These are phyloP conservation scores for Scedosporium dehoogii DNA, from an alignment of 2,329 filamentous ascomycete genomes.

Conservation along the genomic window DNA sequence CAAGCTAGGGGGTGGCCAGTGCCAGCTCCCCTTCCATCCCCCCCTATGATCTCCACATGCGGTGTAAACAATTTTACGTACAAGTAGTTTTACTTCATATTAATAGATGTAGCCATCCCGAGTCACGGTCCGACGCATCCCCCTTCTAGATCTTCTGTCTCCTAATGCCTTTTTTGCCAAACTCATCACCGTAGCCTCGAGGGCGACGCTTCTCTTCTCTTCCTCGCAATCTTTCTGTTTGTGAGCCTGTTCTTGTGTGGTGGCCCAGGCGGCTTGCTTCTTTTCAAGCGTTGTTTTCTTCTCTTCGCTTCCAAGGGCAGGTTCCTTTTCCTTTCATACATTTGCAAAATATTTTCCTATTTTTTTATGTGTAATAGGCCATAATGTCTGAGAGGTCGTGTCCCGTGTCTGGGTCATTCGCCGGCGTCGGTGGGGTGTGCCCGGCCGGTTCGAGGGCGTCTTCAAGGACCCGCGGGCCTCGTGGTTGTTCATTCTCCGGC, in stretches of 20 bases:
- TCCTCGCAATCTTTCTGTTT: not conserved
- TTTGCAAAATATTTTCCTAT: not conserved
- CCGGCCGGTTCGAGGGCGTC: constrained; percentile 3
- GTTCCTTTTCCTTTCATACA: not conserved
- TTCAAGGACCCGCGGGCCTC: constrained; percentile 14
- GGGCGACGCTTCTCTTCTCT: constrained; percentile 2
- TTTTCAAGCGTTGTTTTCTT: not conserved
- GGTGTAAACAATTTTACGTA: not conserved
- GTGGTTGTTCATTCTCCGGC: constrained; percentile 23
- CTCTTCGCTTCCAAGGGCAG: constrained; percentile 2
- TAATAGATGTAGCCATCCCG: not conserved
- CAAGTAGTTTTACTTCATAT: not conserved
- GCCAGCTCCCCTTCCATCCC: not conserved
- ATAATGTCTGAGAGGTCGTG: constrained; percentile 22
- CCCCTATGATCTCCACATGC: not conserved
- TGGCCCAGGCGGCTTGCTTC: constrained; percentile 5
- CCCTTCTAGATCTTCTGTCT: not conserved
- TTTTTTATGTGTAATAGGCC: not conserved
- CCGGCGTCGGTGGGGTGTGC: constrained; percentile 16
- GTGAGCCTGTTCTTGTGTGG: not conserved
- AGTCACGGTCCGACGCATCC: not conserved
- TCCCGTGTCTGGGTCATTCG: constrained; percentile 20
- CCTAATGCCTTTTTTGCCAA: not conserved
- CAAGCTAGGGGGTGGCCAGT: not conserved
- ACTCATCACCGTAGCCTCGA: not conserved